Conservation (phyloP, 148 eudicot genomes). For the Simmondsia chinensis region DNA sequence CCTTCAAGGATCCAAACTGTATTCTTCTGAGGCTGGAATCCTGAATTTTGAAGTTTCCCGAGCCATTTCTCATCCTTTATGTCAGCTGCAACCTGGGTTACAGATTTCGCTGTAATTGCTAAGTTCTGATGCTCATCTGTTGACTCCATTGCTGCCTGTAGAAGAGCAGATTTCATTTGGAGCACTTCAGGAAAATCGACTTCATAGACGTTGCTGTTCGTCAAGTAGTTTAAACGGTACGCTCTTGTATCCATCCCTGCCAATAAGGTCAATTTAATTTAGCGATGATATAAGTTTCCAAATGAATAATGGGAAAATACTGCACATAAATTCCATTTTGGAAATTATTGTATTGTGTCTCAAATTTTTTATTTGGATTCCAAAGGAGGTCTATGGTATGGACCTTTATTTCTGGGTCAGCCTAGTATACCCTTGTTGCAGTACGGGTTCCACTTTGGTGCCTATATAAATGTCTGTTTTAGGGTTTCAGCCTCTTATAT, state of each 20-base stretch:
- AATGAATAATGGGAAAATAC: no score
- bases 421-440: no score
- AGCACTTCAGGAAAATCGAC: slow-evolving; percentile 80
- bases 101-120: slow-evolving; percentile 50
- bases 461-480: no score
- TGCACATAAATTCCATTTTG: no score
- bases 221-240: slow-evolving; percentile 65
- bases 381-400: no score
- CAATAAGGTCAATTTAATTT: no score
- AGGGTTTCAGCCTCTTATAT: no score
- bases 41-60: slow-evolving; percentile 60
- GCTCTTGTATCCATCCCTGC: slow-evolving; percentile 97
- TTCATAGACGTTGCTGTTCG: slow-evolving; percentile 65
- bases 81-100: slow-evolving; percentile 71
- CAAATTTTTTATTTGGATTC: no score
- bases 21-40: slow-evolving; percentile 55
- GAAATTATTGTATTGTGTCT: no score
- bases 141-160: slow-evolving; percentile 50
- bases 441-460: no score
- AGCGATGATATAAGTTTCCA: no score
- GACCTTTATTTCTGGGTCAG: no score
- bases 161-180: slow-evolving; percentile 62
- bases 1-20: slow-evolving; percentile 93
- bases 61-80: slow-evolving; percentile 59
- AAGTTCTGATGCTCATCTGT: slow-evolving; percentile 25